Evolutionary conservation across 2,329 filamentous ascomycete genomes (phyloP), one percentile per base, ranked within the genome.

Genomic region (Sclerotinia minor): DNA sequence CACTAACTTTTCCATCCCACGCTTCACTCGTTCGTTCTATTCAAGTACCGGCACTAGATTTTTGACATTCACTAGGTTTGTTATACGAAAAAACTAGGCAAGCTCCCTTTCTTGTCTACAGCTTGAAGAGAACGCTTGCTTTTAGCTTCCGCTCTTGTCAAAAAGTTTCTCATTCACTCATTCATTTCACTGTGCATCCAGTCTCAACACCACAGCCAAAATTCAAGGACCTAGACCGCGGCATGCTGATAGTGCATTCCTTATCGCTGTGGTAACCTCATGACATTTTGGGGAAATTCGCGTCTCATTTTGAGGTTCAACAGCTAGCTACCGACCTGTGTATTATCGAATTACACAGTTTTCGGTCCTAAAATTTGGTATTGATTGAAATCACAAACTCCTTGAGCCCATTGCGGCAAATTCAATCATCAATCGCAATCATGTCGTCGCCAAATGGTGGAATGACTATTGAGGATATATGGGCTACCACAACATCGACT

Each of bases 391-490:
- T 15, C n/a, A 50, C 45, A 29, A 50, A 11, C 19, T 1, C 24
- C 1, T 21, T 61, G 45, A 49, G 50, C 65, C 65, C n/a, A 35
- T 38, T 64, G 57, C 58, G 65, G 58, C 58, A 47, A 21, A 35
- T n/a, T 9, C 11, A 21, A 49, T 32, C 38, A 49, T 49, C 19
- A 47, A 54, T 17, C 49, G 15, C 41, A 55, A 64, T 41, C n/a
- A 74, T 74, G 73, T 67, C 70, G 32, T 68, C 71, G 19, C 57
- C 61, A 61, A 60, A 67, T 63, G 65, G 69, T 49, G 74, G 74
- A 38, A 73, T 75, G 72, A 75, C 70, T 29, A 72, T 77, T 52
- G 75, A 76, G 49, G 74, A 76, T 73, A 73, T 72, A 19, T 76
- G 72, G 72, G 71, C 75, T 41, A 70, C 68, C 21, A 67, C 71